Base-by-base conservation (phyloP, 2,329 filamentous ascomycete genomes). In the Phyllosticta capitalensis region DNA sequence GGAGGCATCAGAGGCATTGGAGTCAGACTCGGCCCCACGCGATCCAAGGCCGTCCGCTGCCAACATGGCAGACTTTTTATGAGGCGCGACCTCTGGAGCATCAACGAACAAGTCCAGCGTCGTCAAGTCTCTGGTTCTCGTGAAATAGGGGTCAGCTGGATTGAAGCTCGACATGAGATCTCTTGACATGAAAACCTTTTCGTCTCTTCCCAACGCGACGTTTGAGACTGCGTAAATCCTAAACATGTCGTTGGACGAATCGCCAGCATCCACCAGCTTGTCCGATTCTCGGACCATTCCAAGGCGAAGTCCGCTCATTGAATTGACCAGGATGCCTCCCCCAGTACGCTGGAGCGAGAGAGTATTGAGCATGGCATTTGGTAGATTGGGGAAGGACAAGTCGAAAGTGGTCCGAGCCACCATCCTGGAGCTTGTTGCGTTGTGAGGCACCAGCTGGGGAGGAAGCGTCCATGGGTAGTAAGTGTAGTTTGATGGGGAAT, bases 391-490 rank as follows among this genome's bases (percentile, higher is more conserved):
- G 67, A 88, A 88, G 0, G 84, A 83, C 3, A 88, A 79, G 58
- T 87, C 85, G 57, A 94, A 85, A 2, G 90, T 88, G 9, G 87
- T 79, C 19, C 87, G 86, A 60, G 85, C 79, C 5, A 84, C 80
- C 64, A 95, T 86, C 12, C 82, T 83, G 4, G 86, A 81, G 65
- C 90, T 95, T n/a, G 81, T 87, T 0, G 88, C 92, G 67, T 95
- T 84, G 9, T 76, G 74, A 0, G 92, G 90, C 2, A 96, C 80
- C 65, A 95, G 79, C 24, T 83, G 80, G 1, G 79, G 77, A 0
- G 94, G 92, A 0, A 99, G 76, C 0, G 94, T 97, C 92, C 92
- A 97, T 0, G 94, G 94, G 68, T 91, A 97, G 66, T 89, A 86
- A 0, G 88, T 92, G 70, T 92, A 86, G 67, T 95, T 95, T 0